These are phyloP conservation scores for Puccinia horiana DNA, from an alignment of 1,284 basidiomycete species.

Conservation along the genomic window DNA sequence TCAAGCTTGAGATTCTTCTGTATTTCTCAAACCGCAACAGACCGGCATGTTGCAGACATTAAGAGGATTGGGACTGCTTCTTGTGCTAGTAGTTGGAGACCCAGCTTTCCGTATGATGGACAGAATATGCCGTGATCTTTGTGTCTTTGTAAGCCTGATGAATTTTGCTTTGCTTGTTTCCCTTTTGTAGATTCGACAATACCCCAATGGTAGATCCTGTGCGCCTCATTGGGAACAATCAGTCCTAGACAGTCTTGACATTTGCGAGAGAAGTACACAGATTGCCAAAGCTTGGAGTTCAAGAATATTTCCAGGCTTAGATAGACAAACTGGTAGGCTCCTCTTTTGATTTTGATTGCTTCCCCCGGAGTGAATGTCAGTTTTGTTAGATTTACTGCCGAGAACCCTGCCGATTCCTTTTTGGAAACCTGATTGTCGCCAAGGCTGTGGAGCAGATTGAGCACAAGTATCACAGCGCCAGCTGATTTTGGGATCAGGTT, in stretches of 20 bases:
- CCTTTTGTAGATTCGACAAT: background rate
- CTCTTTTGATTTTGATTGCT: background rate
- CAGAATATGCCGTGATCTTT: background rate
- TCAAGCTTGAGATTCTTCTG: background rate
- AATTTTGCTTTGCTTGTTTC: background rate
- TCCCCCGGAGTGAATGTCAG: background rate
- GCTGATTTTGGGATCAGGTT: background rate
- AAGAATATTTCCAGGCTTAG: background rate
- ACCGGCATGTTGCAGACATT: slow-evolving; percentile 6
- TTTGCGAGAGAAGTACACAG: background rate
- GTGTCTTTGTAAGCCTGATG: background rate
- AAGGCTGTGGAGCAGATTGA: background rate
- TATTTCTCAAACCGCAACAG: background rate
- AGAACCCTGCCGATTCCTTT: background rate
- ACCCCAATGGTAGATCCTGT: slow-evolving; percentile 25
- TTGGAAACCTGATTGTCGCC: slow-evolving; percentile 11
- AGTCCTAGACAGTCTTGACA: background rate
- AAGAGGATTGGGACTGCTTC: background rate
- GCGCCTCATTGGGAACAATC: slow-evolving; percentile 4
- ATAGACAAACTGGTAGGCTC: background rate
- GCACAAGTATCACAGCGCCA: background rate
- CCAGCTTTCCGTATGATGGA: background rate
- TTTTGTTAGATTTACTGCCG: background rate
- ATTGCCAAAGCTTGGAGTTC: background rate
- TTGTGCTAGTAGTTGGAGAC: background rate